Evolutionary conservation across 2,329 filamentous ascomycete species (phyloP).

Genomic region (Dendrostoma leiphaemia): DNA sequence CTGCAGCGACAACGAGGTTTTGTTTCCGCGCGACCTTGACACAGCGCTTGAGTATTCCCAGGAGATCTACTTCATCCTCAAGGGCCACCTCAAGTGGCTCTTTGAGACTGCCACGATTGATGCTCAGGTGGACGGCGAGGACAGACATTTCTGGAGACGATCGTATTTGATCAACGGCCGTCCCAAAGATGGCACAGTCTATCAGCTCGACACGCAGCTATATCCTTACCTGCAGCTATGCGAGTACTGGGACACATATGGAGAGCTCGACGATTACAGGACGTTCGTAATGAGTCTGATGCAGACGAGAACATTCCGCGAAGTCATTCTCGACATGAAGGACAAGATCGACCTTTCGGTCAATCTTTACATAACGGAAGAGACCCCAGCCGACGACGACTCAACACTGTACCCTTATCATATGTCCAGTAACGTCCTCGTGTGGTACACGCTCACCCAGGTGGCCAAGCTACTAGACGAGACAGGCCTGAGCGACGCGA

Average conservation of each 20-base stretch:
- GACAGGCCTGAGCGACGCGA: not conserved
- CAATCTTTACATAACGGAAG: slow-evolving; percentile 20
- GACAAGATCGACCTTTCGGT: slow-evolving; percentile 1
- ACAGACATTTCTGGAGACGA: slow-evolving; percentile 20
- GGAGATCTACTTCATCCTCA: not conserved
- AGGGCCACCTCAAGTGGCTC: slow-evolving; percentile 20
- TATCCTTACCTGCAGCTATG: slow-evolving; percentile 24
- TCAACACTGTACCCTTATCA: slow-evolving; percentile 18
- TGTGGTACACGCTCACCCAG: slow-evolving; percentile 19
- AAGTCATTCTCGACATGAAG: slow-evolving; percentile 14
- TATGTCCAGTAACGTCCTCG: slow-evolving; percentile 22
- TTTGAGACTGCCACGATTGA: slow-evolving; percentile 16
- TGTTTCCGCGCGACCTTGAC: not conserved
- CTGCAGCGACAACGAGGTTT: not conserved
- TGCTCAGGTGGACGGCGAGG: not conserved
- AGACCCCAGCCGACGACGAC: slow-evolving; percentile 22
- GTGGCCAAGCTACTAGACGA: slow-evolving; percentile 4
- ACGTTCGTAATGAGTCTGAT: slow-evolving; percentile 9
- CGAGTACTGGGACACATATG: slow-evolving; percentile 17
- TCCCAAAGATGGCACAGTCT: slow-evolving; percentile 21
- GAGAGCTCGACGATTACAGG: not conserved
- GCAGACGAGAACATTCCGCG: not conserved
- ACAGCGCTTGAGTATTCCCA: not conserved
- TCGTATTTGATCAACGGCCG: slow-evolving; percentile 22
- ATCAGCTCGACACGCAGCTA: slow-evolving; percentile 23